Base-by-base conservation (phyloP, 1,139 yeast species). In the Suhomyces atakaporum region DNA sequence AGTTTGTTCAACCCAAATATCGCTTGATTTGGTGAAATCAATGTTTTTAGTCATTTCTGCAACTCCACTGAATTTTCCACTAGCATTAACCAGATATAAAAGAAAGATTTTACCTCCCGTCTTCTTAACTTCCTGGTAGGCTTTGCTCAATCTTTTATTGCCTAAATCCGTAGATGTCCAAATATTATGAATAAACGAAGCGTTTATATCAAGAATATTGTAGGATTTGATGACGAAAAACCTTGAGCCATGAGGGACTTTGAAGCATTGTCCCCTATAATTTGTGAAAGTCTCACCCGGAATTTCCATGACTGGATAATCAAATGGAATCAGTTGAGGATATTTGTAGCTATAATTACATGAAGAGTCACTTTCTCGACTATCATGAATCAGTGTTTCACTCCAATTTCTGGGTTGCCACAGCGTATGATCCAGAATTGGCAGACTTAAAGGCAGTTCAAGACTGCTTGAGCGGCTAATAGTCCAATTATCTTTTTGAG, bases 111-210 rank as follows among this genome's bases (percentile, higher is more conserved):
- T 60, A 1, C 64, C 68, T 2, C 43, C 36, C 3, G 40, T n/a
- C 33, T 36, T 12, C 46, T 12, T 43, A 50, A 23, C 44, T 5
- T 45, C 49, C 7, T 40, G 46, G 39, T 45, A 72, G 0, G 75
- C 73, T 35, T 60, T 65, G 29, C 74, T 65, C 33, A 79, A 61
- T 39, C 81, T 58, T 38, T 64, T 70, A 46, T 78, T 79, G 0
- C 84, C 84, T 37, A 72, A 58, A 23, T 67, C 76, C 0, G 84
- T 79, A 0, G 84, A 77, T 0, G 82, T 67, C 85, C 85, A 79
- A 22, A 78, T 66, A 5, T 67, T 66, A 43, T 77, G 66, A 33
- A 58, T 49, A 43, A 70, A 70, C 0, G 83, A 75, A 3, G 78
- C 67, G 38, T 62, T 63, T 10, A 79, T 73, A 45, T 79, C 81